phyloP scores from a whole-genome alignment of 2,329 filamentous ascomycete genomes.

The Paraconiothyrium sp. region DNA sequence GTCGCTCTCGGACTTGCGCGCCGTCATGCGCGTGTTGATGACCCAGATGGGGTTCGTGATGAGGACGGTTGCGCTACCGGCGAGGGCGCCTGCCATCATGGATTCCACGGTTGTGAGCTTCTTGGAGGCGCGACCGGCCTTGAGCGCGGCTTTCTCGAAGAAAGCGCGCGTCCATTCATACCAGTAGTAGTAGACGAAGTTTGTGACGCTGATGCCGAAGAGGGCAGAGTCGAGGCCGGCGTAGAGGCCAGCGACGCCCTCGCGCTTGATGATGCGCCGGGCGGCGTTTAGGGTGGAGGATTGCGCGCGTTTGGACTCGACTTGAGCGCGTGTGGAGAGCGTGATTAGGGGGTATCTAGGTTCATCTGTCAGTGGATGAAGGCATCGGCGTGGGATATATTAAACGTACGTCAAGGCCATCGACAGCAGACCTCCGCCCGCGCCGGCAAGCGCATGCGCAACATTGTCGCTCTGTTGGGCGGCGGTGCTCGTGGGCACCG shows the following conservation, averaged over 20 bases:
- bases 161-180: constrained; percentile 95
- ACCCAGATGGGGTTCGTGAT: constrained; percentile 99
- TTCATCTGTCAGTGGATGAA: constrained; percentile 8
- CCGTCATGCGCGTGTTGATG: constrained; percentile 97
- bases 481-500: constrained; percentile 65
- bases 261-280: constrained; percentile 86
- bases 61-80: constrained; percentile 91
- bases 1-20: constrained; percentile 71
- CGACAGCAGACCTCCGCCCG: constrained; percentile 91
- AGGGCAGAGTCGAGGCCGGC: constrained; percentile 92
- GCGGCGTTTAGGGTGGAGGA: constrained; percentile 85
- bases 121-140: constrained; percentile 75
- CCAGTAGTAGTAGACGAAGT: constrained; percentile 99
- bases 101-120: constrained; percentile 91
- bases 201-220: constrained; percentile 97
- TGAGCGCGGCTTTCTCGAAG: constrained; percentile 80
- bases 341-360: constrained; percentile 92
- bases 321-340: constrained; percentile 94
- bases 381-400: background rate
- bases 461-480: constrained; percentile 94
- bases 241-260: constrained; percentile 89
- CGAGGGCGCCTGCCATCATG: constrained; percentile 94
- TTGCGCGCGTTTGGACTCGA: constrained; percentile 93
- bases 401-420: constrained; percentile 86
- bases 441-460: constrained; percentile 90